These are phyloP conservation scores for Microdochium bolleyi DNA, from an alignment of 2,329 filamentous ascomycete species.

Conservation along the genomic window DNA sequence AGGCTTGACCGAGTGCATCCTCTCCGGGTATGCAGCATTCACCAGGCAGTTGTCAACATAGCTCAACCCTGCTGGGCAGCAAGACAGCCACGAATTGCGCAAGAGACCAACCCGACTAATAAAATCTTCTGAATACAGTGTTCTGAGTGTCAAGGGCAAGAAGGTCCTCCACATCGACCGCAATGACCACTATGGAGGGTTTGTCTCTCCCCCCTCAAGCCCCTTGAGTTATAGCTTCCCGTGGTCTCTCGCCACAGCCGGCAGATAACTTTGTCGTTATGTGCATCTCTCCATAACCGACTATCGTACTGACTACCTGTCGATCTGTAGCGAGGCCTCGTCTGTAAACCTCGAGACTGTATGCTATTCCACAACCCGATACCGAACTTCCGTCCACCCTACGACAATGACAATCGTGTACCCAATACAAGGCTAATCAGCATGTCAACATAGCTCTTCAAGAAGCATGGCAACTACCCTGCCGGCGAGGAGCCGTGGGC, in stretches of 20 bases:
- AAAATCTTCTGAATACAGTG: constrained; percentile 42
- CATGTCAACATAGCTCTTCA: constrained; percentile 64
- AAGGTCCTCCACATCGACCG: constrained; percentile 98
- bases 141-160: constrained; percentile 96
- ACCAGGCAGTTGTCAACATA: neutral
- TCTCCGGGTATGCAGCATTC: constrained; percentile 68
- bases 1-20: constrained; percentile 98
- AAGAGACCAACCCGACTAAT: neutral
- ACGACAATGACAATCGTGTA: constrained; percentile 2
- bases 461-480: constrained; percentile 82
- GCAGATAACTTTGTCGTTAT: neutral
- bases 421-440: neutral
- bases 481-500: constrained; percentile 89
- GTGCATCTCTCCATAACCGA: neutral
- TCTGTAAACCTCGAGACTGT: constrained; percentile 95
- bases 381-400: constrained; percentile 5
- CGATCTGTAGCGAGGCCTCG: constrained; percentile 67
- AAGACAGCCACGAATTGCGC: neutral
- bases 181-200: constrained; percentile 98
- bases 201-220: constrained; percentile 28
- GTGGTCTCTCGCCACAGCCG: neutral
- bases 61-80: neutral
- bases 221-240: neutral
- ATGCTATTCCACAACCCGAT: constrained; percentile 21
- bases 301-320: neutral